These are phyloP conservation scores for Globisporangium yorkense DNA, from an alignment of 352 stramenopile species.

Conservation along the genomic window DNA sequence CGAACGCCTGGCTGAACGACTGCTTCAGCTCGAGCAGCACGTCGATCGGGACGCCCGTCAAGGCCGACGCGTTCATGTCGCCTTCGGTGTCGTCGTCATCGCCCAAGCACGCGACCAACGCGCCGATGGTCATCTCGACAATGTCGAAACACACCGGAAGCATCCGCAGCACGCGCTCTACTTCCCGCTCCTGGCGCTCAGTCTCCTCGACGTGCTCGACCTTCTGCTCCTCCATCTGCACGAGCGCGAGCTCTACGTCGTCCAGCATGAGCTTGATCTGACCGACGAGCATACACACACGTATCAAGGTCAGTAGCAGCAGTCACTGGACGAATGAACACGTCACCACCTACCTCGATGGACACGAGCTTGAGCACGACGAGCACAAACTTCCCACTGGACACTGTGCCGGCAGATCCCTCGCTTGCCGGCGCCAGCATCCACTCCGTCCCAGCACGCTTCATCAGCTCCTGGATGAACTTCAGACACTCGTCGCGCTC, in stretches of 20 bases:
- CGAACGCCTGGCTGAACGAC: constrained; percentile 62
- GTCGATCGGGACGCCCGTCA: constrained; percentile 51
- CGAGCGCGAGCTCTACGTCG: constrained; percentile 62
- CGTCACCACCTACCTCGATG: constrained; percentile 44
- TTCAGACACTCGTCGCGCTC: constrained; percentile 61
- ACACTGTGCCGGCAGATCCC: constrained; percentile 36
- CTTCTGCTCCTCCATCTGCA: constrained; percentile 59
- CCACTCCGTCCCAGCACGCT: constrained; percentile 50
- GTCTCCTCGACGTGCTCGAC: constrained; percentile 41
- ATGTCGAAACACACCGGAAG: constrained; percentile 77
- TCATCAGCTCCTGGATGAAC: constrained; percentile 57
- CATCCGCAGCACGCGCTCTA: constrained; percentile 47
- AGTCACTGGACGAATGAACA: neutral
- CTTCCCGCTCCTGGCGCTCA: constrained; percentile 38
- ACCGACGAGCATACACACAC: too few relatives aligned
- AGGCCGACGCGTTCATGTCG: constrained; percentile 18
- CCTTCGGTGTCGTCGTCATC: constrained; percentile 2
- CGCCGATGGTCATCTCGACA: constrained; percentile 63
- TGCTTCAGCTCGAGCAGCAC: constrained; percentile 71
- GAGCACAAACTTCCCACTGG: constrained; percentile 63
- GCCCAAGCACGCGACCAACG: constrained; percentile 41
- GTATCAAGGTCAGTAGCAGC: too few relatives aligned
- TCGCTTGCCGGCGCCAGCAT: constrained; percentile 44
- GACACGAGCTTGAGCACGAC: constrained; percentile 76
- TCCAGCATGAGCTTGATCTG: constrained; percentile 86